Evolutionary conservation across 495 filamentous ascomycete species (phyloP), one percentile per base, ranked within the genome.

Genomic region (Hypoxylon fuscum): DNA sequence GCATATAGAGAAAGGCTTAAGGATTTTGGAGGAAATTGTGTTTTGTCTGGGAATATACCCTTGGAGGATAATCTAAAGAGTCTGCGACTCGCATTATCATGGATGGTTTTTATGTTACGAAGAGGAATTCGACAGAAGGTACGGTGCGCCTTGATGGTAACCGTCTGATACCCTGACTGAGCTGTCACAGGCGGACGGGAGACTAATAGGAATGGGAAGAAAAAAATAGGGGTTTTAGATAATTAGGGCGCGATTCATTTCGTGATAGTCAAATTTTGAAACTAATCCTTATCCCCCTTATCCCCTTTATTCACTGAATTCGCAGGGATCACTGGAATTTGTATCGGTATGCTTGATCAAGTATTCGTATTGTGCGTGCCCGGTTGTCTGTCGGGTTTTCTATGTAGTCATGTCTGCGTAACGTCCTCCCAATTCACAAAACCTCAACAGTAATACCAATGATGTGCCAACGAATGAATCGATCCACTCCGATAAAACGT

Each of bases 41-140:
- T 47, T 44, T 31, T 56, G 35, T 40, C 45, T 42, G 15, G 49
- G 62, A 52, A 50, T 66, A 66, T 59, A 64, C 54, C 54, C 55
- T 60, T 40, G 62, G 55, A 45, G 40, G 46, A 59, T 51, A 53
- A 59, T 62, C 34, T 47, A 11, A 42, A 35, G 64, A 68, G 68
- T 65, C 68, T 58, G 68, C 53, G 59, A 70, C 68, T 68, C 60
- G 59, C 40, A 45, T 51, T 55, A 31, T 51, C 40, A 60, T 29
- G 55, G 40, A 47, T 25, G 25, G 17, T 55, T 47, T 59, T 52
- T 59, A 59, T 64, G 55, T 48, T 20, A 35, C n/a, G 34, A 17
- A 21, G 14, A 25, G 37, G 2, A 11, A 21, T 48, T 3, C 14
- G 38, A 41, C 21, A 35, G 49, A 38, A 41, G 47, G 53, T 35